These are phyloP conservation scores for Sporisorium scitamineum DNA, from an alignment of 1,284 basidiomycete species.

Conservation along the genomic window DNA sequence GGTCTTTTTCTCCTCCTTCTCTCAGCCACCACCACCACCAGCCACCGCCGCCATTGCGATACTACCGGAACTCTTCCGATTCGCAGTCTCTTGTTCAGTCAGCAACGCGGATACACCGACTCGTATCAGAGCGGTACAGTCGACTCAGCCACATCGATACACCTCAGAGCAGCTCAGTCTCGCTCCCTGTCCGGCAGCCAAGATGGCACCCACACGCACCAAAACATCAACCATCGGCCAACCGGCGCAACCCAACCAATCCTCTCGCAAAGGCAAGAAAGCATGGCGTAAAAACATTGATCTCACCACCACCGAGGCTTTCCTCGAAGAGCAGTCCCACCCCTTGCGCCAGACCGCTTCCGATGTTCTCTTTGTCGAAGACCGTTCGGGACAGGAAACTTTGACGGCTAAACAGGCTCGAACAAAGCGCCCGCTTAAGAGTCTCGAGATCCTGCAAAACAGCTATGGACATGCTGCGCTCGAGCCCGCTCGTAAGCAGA, in stretches of 20 bases:
- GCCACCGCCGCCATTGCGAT: neutral
- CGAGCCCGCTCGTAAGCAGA: conserved; percentile 75
- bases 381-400: conserved; percentile 71
- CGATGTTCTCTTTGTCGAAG: conserved; percentile 43
- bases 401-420: conserved; percentile 56
- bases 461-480: conserved; percentile 75
- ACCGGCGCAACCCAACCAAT: conserved; percentile 73
- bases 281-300: conserved; percentile 86
- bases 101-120: neutral
- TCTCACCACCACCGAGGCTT: conserved; percentile 51
- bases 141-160: neutral
- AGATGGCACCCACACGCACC: conserved; percentile 37
- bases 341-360: conserved; percentile 44
- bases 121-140: neutral
- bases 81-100: neutral
- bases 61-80: neutral
- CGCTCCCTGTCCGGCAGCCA: neutral
- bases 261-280: conserved; percentile 86
- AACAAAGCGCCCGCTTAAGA: conserved; percentile 75
- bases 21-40: neutral
- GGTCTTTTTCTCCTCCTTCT: conserved; percentile 4
- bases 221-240: conserved; percentile 31
- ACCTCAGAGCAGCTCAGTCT: neutral
- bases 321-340: conserved; percentile 55
- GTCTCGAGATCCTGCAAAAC: conserved; percentile 83